These are phyloP conservation scores for Crithidia sp. DNA, from an alignment of 208 protist genomes.

Conservation along the genomic window DNA sequence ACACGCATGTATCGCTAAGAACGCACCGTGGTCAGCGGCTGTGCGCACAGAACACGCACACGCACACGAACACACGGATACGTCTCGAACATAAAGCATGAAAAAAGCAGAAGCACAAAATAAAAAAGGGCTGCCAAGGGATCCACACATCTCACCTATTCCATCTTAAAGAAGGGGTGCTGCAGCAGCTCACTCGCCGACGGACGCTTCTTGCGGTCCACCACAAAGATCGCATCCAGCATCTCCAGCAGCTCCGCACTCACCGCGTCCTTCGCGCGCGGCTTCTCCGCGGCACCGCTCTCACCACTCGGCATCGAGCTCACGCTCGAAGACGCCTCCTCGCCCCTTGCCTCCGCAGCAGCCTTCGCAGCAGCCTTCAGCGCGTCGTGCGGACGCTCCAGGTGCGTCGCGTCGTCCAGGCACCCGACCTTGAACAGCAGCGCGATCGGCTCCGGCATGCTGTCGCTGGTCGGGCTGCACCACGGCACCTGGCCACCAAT, in stretches of 20 bases:
- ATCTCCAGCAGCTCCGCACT: constrained; percentile 45
- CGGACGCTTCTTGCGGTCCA: constrained; percentile 50
- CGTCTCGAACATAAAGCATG: no score
- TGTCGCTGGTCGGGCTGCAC: constrained; percentile 31
- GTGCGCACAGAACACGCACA: no score
- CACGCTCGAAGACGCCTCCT: neutral
- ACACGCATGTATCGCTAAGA: no score
- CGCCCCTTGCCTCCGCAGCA: neutral
- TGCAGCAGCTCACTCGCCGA: constrained; percentile 58
- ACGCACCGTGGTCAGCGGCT: no score
- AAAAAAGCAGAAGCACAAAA: no score
- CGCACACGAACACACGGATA: no score
- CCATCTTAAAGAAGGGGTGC: constrained; percentile 51
- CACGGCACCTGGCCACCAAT: constrained; percentile 65
- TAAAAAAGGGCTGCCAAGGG: no score
- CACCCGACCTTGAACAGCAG: constrained; percentile 69
- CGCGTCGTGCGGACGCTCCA: constrained; percentile 42
- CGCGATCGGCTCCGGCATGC: constrained; percentile 35
- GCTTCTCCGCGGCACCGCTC: neutral
- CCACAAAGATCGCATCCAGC: constrained; percentile 48
- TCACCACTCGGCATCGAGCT: neutral
- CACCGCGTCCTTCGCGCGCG: constrained; percentile 2
- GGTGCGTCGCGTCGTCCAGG: constrained; percentile 38
- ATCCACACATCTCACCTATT: neutral
- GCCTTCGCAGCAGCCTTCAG: constrained; percentile 15